Evolutionary conservation across 2,329 filamentous ascomycete genomes (phyloP).

Genomic region (Paracamarosporium sp.): DNA sequence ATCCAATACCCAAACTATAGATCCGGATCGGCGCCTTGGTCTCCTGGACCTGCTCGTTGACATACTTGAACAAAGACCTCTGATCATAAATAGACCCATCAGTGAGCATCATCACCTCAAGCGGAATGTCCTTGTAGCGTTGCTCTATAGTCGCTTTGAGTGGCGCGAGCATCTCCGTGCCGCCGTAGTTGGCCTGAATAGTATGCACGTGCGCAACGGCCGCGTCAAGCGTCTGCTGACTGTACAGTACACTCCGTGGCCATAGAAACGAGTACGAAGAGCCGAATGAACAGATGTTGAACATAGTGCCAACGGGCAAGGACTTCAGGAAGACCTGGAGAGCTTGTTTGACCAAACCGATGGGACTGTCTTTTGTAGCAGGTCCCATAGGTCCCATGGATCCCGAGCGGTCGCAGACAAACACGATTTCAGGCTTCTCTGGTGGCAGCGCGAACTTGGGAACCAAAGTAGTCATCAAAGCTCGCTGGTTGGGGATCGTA

Average conservation of each 20-base stretch:
- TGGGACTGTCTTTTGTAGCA: constrained; percentile 54
- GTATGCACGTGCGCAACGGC: constrained; percentile 52
- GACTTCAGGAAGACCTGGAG: constrained; percentile 71
- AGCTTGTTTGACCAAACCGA: constrained; percentile 61
- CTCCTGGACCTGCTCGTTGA: constrained; percentile 52
- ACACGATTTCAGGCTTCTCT: constrained; percentile 69
- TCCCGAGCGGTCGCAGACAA: constrained; percentile 74
- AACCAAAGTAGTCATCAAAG: constrained; percentile 74
- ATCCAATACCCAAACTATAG: constrained; percentile 65
- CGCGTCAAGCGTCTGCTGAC: constrained; percentile 51
- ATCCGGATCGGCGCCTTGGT: constrained; percentile 58
- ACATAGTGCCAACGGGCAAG: constrained; percentile 67
- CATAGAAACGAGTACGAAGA: constrained; percentile 55
- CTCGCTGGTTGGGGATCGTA: constrained; percentile 65
- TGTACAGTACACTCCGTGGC: constrained; percentile 55
- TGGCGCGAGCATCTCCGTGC: constrained; percentile 60
- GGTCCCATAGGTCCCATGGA: no score
- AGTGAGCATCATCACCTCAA: constrained; percentile 63
- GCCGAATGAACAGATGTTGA: constrained; percentile 76
- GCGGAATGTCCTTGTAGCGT: constrained; percentile 53
- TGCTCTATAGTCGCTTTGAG: constrained; percentile 55
- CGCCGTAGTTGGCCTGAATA: constrained; percentile 58
- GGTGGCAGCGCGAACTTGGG: constrained; percentile 70
- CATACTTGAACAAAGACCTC: constrained; percentile 54
- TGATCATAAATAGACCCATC: constrained; percentile 64